Percentiles rank a stretch among this genome's conserved stretches.
phyloP scores from a whole-genome alignment of 164 flowering plant species.

The Umbilicus rupestris region DNA sequence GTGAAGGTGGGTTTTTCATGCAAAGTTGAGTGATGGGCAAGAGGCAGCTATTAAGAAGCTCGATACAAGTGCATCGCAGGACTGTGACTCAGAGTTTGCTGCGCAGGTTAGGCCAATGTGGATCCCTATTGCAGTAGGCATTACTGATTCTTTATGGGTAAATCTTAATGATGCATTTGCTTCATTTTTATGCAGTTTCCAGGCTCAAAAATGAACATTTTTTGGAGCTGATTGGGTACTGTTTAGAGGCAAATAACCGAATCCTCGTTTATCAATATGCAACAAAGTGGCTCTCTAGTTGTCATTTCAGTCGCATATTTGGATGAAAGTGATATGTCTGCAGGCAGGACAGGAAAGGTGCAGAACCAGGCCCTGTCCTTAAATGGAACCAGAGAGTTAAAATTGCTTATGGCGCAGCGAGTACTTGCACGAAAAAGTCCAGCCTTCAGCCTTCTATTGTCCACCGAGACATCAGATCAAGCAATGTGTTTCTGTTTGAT shows the following conservation, averaged over 20 bases:
- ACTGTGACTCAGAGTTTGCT: constrained; percentile 57
- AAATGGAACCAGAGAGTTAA: constrained; percentile 42
- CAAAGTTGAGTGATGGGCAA: constrained; percentile 37
- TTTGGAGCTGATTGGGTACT: constrained; percentile 54
- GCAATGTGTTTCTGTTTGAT: constrained; percentile 46
- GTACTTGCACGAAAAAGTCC: constrained; percentile 44
- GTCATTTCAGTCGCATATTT: not conserved
- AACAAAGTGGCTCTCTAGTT: constrained; percentile 43
- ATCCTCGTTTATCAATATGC: constrained; percentile 55
- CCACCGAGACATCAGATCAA: constrained; percentile 45
- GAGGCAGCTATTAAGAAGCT: constrained; percentile 63
- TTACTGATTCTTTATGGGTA: not conserved
- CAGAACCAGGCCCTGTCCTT: constrained; percentile 47
- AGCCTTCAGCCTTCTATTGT: constrained; percentile 38
- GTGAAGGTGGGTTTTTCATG: constrained; percentile 81
- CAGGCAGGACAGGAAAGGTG: constrained; percentile 49
- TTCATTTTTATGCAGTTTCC: constrained; percentile 35
- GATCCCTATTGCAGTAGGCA: no score
- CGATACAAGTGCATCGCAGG: constrained; percentile 47
- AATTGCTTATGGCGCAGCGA: constrained; percentile 48
- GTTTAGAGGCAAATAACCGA: constrained; percentile 47
- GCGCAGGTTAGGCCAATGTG: constrained; percentile 58
- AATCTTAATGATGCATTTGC: not conserved
- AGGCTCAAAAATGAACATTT: constrained; percentile 56
- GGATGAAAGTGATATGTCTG: not conserved